These are phyloP conservation scores for Fraxinus pennsylvanica DNA, from an alignment of 257 asterid genomes.

Conservation along the genomic window DNA sequence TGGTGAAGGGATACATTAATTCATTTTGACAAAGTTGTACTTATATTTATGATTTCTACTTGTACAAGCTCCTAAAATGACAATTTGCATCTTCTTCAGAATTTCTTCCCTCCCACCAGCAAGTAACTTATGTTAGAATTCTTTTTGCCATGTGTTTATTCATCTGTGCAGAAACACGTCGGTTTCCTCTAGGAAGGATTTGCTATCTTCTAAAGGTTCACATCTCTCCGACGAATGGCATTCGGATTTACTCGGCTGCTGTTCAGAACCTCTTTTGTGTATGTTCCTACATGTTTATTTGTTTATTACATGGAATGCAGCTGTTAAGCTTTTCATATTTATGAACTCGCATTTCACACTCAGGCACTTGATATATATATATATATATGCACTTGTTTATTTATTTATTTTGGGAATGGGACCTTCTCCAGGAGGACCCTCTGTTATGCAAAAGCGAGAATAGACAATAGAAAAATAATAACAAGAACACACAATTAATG, in stretches of 20 bases:
- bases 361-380: neutral
- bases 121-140: neutral
- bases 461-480: too few relatives aligned
- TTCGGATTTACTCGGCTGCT: slow-evolving; percentile 84
- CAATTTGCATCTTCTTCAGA: slow-evolving; percentile 4
- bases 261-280: slow-evolving; percentile 92
- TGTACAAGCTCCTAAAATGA: neutral
- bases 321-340: neutral
- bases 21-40: neutral
- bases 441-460: neutral
- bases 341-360: neutral
- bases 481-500: too few relatives aligned
- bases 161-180: slow-evolving; percentile 56
- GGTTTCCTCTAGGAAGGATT: slow-evolving; percentile 61
- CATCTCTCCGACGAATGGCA: slow-evolving; percentile 63
- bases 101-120: neutral
- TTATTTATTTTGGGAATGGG: neutral
- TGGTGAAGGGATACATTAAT: neutral
- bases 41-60: slow-evolving; percentile 2
- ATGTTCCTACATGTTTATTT: slow-evolving; percentile 31
- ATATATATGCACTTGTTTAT: neutral
- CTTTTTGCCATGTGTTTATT: neutral
- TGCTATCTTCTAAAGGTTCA: slow-evolving; percentile 59
- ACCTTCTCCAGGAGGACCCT: neutral
- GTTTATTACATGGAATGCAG: slow-evolving; percentile 6